Percentiles rank a stretch among this genome's conserved stretches.
These are phyloP conservation scores for Fomitopsis serialis DNA, from an alignment of 768 basidiomycete species.

Conservation along the genomic window DNA sequence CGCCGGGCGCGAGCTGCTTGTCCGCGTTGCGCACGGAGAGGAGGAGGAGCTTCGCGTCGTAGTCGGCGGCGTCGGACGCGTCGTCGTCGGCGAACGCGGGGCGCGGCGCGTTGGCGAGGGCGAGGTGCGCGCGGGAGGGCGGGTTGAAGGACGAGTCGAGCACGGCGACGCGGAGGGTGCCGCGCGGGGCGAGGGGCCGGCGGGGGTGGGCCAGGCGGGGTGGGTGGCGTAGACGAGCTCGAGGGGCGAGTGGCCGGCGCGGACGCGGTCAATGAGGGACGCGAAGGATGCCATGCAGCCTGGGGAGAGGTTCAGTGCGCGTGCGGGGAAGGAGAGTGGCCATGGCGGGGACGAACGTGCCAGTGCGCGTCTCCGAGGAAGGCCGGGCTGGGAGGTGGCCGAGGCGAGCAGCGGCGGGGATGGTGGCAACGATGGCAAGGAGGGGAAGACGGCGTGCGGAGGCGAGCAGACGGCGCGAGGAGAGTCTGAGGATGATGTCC, in stretches of 20 bases:
- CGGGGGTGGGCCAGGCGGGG: conserved; percentile 58
- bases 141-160: conserved; percentile 94
- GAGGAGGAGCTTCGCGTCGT: conserved; percentile 72
- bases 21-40: conserved; percentile 86
- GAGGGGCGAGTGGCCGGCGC: conserved; percentile 39
- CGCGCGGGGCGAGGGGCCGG: conserved; percentile 5
- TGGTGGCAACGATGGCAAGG: background rate
- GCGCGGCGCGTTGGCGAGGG: conserved; percentile 49
- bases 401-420: background rate
- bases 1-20: conserved; percentile 64
- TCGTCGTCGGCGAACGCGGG: conserved; percentile 7
- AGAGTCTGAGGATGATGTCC: background rate
- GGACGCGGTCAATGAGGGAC: conserved; percentile 29
- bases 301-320: background rate
- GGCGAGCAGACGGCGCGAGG: background rate
- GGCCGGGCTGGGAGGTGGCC: background rate
- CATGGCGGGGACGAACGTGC: background rate
- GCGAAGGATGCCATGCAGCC: conserved; percentile 11
- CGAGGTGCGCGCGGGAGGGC: conserved; percentile 80
- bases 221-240: conserved; percentile 63
- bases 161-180: conserved; percentile 53
- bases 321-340: background rate
- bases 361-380: background rate
- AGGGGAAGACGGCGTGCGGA: background rate
- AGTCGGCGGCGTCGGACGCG: conserved; percentile 28